These are phyloP conservation scores for Cryptococcus sp. DNA, from an alignment of 1,284 basidiomycete species.

Conservation along the genomic window DNA sequence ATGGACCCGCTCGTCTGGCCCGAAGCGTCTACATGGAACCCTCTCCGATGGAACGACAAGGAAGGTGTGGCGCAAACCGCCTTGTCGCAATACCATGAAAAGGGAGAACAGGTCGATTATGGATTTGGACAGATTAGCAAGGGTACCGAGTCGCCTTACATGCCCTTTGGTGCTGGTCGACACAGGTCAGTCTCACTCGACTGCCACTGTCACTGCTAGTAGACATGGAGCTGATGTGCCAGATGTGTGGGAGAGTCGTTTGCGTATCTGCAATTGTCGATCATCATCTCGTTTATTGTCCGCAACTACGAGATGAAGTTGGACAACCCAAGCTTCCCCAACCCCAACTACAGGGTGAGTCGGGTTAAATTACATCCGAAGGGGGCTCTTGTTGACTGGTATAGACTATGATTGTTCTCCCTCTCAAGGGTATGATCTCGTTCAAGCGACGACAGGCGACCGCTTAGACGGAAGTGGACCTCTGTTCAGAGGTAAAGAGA, in stretches of 20 bases:
- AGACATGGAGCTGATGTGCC: background rate
- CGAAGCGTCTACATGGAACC: slow-evolving; percentile 68
- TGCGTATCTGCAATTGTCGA: slow-evolving; percentile 89
- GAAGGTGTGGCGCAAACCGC: slow-evolving; percentile 70
- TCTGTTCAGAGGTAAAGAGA: too few species aligned
- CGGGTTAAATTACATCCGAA: background rate
- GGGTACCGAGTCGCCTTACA: slow-evolving; percentile 83
- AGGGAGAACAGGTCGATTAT: slow-evolving; percentile 87
- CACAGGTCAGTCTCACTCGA: slow-evolving; percentile 58
- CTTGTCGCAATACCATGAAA: slow-evolving; percentile 65
- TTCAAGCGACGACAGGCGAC: slow-evolving; percentile 16
- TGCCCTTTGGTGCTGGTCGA: slow-evolving; percentile 93
- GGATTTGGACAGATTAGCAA: slow-evolving; percentile 92
- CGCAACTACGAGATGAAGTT: slow-evolving; percentile 71
- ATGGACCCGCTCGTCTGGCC: slow-evolving; percentile 82
- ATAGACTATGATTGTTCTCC: slow-evolving; percentile 68
- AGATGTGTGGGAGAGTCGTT: slow-evolving; percentile 56
- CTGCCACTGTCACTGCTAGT: background rate
- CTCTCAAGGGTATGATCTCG: slow-evolving; percentile 39
- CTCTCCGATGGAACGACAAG: slow-evolving; percentile 75
- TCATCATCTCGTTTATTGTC: slow-evolving; percentile 72
- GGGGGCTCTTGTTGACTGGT: too few species aligned
- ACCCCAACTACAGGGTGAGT: slow-evolving; percentile 83
- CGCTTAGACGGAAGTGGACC: background rate
- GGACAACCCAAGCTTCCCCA: slow-evolving; percentile 59